A percentile compares a stretch with the other conserved stretches of the same genome.
Conservation (phyloP, 2,329 filamentous ascomycete genomes). For the Boeremia lycopersici region DNA sequence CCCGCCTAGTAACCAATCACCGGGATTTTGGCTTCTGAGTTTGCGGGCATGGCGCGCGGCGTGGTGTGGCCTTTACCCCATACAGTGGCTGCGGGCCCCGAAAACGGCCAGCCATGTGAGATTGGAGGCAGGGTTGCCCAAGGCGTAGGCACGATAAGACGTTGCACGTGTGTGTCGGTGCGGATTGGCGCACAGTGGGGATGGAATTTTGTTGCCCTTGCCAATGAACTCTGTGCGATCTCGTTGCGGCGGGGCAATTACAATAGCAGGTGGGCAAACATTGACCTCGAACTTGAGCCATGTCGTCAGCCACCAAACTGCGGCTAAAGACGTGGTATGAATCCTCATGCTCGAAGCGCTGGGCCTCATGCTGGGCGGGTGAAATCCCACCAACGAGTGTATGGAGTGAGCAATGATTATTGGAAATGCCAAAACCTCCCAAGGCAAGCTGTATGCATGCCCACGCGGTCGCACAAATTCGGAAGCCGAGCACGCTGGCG, state of each 20-base stretch:
- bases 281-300: slow-evolving; percentile 20
- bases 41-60: slow-evolving; percentile 30
- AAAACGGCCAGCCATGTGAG: slow-evolving; percentile 39
- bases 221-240: slow-evolving; percentile 5
- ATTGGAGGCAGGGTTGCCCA: slow-evolving; percentile 34
- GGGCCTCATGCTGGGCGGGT: not conserved
- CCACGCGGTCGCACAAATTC: slow-evolving; percentile 21
- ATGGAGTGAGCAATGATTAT: not conserved
- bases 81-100: slow-evolving; percentile 31
- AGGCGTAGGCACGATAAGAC: slow-evolving; percentile 39
- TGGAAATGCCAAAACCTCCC: not conserved
- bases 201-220: slow-evolving; percentile 4
- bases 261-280: slow-evolving; percentile 3
- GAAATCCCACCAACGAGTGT: slow-evolving; percentile 7
- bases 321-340: slow-evolving; percentile 37
- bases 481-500: slow-evolving; percentile 24
- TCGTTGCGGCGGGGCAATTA: not conserved
- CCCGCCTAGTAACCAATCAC: slow-evolving; percentile 38
- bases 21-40: slow-evolving; percentile 16
- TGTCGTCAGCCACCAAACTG: slow-evolving; percentile 13
- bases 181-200: slow-evolving; percentile 23
- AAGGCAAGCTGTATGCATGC: slow-evolving; percentile 2
- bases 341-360: not conserved
- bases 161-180: slow-evolving; percentile 17
- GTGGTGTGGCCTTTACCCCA: slow-evolving; percentile 31